Base-by-base conservation (phyloP, 306 rosid species). In the Cicer chorassanicum region DNA sequence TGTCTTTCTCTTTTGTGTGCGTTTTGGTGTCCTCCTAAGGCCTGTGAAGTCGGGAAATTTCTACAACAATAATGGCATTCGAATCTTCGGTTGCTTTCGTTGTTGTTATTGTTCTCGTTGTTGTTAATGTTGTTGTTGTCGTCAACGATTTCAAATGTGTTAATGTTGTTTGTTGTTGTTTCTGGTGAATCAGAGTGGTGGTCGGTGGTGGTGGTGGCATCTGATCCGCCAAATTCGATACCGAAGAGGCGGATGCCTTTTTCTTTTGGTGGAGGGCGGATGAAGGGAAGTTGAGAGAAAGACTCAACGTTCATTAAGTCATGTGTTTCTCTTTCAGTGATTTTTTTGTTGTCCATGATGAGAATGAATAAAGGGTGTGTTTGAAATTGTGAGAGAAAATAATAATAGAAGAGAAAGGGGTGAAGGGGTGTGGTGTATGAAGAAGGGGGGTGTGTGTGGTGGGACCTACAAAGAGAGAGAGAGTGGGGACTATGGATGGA, bases 241-340 rank as follows among this genome's bases (percentile, higher is more conserved):
- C 98, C 98, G 12, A 93, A 93, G 49, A 93, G 98, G 10, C 88
- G 73, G 59, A 93, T 93, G 68, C 76, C 87, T 68, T 89, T 89
- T 14, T 88, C 96, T 54, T 83, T 88, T 0, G 89, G 88, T 0
- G 96, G 84, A 0, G 98, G 96, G 6, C 97, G 96, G 76, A 93
- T 93, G 79, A 93, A 93, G 38, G 98, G 98, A 2, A 93, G 97
- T 78, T 93, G 98, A 57, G 98, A 91, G 88, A 93, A 93, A 12
- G 98, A 87, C 24, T 93, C 92, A 1, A 93, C 97, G 74, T 91
- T 93, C 97, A 93, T 91, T 90, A 93, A 91, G 82, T 93, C 96
- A 51, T 83, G 97, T 14, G 93, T 88, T 75, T 93, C 97, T 76
- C 91, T 87, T 43, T 92, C 91, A 15, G 8, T 53, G 12, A 54